A percentile compares a stretch with the other conserved stretches of the same genome.
Conservation (phyloP, 1,284 basidiomycete species). For the Boletus smithii region DNA sequence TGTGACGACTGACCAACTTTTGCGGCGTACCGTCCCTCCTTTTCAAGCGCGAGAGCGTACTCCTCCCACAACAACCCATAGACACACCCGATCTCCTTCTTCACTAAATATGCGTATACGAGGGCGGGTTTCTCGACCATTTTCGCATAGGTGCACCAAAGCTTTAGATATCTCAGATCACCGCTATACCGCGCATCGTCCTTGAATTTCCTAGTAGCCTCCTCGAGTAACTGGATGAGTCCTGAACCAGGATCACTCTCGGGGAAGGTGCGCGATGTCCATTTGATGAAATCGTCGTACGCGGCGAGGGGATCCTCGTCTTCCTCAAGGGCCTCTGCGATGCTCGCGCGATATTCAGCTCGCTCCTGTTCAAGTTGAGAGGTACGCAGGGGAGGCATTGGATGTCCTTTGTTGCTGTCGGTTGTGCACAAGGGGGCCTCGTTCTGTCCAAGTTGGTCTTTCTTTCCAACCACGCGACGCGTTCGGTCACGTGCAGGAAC, state of each 20-base stretch:
- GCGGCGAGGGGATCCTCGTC: conserved; percentile 60
- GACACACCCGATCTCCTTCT: conserved; percentile 74
- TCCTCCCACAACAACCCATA: conserved; percentile 85
- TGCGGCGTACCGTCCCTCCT: conserved; percentile 63
- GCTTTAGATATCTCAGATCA: conserved; percentile 84
- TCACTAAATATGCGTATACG: conserved; percentile 74
- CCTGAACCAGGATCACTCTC: conserved; percentile 49
- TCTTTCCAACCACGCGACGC: conserved; percentile 30
- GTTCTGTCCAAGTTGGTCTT: conserved; percentile 8
- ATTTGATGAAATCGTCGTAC: conserved; percentile 60
- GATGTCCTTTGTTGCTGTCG: conserved; percentile 2
- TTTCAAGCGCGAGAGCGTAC: conserved; percentile 75
- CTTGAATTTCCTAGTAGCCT: conserved; percentile 75
- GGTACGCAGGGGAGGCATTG: conserved; percentile 27
- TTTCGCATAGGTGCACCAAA: conserved; percentile 83
- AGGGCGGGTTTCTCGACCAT: conserved; percentile 54
- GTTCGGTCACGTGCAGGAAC: conserved; percentile 27
- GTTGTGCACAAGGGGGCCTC: neutral
- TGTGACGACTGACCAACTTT: conserved; percentile 3
- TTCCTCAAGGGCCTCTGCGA: conserved; percentile 44
- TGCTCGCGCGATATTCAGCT: conserved; percentile 35
- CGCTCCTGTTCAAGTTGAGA: conserved; percentile 36
- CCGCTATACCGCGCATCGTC: conserved; percentile 77
- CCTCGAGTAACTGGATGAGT: conserved; percentile 69
- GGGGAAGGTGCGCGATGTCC: conserved; percentile 53